phyloP scores from a whole-genome alignment of 305 asterid genomes.

The Fraxinus greggii region DNA sequence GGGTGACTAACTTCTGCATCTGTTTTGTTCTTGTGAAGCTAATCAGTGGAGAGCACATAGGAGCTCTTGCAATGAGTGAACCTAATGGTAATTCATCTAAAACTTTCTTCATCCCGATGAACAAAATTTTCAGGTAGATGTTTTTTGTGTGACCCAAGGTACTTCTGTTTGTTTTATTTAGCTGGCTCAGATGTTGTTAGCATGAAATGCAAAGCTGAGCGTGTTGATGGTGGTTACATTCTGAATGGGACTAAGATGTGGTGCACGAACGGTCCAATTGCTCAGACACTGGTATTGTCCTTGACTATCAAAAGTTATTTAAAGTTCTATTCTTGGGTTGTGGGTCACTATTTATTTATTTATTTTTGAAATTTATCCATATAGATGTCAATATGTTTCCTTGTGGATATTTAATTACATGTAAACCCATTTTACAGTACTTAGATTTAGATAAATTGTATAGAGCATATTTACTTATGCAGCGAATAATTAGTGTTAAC shows the following conservation, averaged over 20 bases:
- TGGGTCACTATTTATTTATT: not conserved
- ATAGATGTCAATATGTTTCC: not conserved
- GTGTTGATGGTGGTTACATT: conserved; percentile 79
- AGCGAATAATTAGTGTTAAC: not conserved
- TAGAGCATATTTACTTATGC: not conserved
- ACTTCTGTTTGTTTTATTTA: conserved; percentile 31
- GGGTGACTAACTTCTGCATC: conserved; percentile 29
- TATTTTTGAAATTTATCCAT: not conserved
- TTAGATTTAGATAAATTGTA: not conserved
- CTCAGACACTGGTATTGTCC: conserved; percentile 75
- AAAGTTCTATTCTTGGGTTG: conserved; percentile 3
- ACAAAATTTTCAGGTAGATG: conserved; percentile 12
- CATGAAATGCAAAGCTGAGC: conserved; percentile 98
- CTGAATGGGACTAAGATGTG: conserved; percentile 98
- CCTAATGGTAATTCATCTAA: conserved; percentile 69
- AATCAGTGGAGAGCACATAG: conserved; percentile 92
- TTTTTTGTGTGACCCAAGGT: conserved; percentile 7
- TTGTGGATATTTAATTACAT: not conserved
- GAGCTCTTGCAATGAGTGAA: conserved; percentile 99
- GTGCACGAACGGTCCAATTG: conserved; percentile 98
- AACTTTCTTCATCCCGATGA: conserved; percentile 18
- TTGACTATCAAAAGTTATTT: conserved; percentile 8
- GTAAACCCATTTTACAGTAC: not conserved
- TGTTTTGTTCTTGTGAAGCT: conserved; percentile 58
- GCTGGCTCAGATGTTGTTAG: conserved; percentile 98